Conservation (phyloP, 2,329 filamentous ascomycete species). For the Diaporthe sp. region DNA sequence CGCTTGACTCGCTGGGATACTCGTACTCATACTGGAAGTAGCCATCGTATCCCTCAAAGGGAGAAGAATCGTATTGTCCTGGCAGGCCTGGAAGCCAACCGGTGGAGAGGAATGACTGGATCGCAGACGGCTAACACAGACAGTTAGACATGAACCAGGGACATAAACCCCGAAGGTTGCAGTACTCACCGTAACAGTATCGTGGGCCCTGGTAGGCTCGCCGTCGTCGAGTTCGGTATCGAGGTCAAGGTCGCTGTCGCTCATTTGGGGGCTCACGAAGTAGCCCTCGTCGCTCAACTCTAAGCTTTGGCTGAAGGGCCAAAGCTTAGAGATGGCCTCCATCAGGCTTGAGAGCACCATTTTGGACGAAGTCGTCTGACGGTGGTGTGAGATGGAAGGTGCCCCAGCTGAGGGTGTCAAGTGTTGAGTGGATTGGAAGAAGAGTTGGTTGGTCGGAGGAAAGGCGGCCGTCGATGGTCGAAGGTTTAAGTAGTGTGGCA, state of each 20-base stretch:
- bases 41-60: background rate
- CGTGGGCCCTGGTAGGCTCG: background rate
- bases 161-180: fast-evolving
- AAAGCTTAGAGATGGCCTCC: background rate
- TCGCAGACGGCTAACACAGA: background rate
- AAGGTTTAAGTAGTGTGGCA: background rate
- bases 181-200: background rate
- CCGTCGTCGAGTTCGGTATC: no score
- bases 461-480: background rate
- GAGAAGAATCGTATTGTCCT: no score
- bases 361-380: background rate
- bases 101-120: background rate
- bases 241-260: background rate
- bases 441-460: background rate
- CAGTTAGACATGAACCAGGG: background rate
- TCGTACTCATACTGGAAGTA: background rate
- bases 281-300: background rate
- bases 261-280: background rate
- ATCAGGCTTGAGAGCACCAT: background rate
- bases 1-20: fast-evolving
- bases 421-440: background rate
- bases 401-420: background rate
- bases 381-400: background rate
- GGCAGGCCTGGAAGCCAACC: background rate
- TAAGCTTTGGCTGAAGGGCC: no score